phyloP scores from a whole-genome alignment of 495 filamentous ascomycete species.

The Neurospora terricola region DNA sequence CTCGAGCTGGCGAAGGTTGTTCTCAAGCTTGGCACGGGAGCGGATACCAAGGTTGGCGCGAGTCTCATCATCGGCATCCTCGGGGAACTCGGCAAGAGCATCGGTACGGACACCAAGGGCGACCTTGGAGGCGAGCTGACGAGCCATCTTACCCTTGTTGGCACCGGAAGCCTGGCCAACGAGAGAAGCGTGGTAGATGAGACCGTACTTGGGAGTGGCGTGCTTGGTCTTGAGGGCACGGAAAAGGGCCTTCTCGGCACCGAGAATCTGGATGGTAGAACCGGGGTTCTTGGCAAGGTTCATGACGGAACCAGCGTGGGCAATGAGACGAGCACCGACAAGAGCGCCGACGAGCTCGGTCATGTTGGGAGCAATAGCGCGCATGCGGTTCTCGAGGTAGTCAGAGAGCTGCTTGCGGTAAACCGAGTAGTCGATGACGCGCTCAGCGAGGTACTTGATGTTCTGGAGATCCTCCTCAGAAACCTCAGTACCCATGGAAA shows the following conservation, averaged over 20 bases:
- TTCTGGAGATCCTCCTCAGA: conserved; percentile 78
- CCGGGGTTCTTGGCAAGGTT: conserved; percentile 94
- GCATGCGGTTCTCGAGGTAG: conserved; percentile 90
- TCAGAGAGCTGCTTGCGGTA: conserved; percentile 79
- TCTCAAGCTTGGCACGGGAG: conserved; percentile 70
- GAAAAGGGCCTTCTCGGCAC: conserved; percentile 98
- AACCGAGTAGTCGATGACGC: conserved; percentile 83
- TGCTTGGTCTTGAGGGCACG: conserved; percentile 98
- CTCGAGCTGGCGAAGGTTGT: conserved; percentile 74
- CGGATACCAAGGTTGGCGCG: conserved; percentile 65
- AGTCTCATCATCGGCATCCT: conserved; percentile 76
- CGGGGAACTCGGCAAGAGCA: conserved; percentile 68
- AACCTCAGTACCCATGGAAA: conserved; percentile 98
- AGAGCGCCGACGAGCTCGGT: conserved; percentile 90
- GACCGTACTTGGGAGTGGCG: conserved; percentile 97
- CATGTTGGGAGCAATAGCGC: conserved; percentile 91
- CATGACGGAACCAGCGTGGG: conserved; percentile 90
- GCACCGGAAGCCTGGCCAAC: conserved; percentile 92
- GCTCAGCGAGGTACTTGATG: conserved; percentile 81
- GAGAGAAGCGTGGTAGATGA: conserved; percentile 96
- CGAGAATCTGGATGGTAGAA: conserved; percentile 93
- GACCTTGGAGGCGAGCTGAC: conserved; percentile 88
- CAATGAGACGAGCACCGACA: conserved; percentile 89
- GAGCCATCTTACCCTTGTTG: conserved; percentile 99
- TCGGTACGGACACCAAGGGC: conserved; percentile 90